Conservation (phyloP, 2,329 filamentous ascomycete species). For the Xylariaceae sp. region DNA sequence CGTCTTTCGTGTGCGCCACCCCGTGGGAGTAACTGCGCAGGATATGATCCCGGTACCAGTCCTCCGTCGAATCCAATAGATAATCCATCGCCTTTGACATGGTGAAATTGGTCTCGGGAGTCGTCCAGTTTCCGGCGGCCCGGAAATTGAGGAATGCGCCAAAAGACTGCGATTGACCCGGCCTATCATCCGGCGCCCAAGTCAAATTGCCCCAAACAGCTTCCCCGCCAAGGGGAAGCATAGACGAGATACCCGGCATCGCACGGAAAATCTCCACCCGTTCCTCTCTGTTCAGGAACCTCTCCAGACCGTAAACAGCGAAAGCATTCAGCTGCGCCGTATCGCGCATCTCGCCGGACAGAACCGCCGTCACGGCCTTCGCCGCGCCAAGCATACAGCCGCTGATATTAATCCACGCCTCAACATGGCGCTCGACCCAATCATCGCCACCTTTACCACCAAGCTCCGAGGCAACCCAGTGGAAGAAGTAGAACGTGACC, state of each 20-base stretch:
- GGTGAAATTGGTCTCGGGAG: constrained; percentile 70
- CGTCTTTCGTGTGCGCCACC: constrained; percentile 69
- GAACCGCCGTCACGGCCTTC: constrained; percentile 82
- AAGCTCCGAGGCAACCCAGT: constrained; percentile 72
- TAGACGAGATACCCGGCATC: constrained; percentile 94
- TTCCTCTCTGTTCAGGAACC: constrained; percentile 86
- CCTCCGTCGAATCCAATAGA: constrained; percentile 69
- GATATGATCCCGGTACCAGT: constrained; percentile 78
- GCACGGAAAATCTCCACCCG: constrained; percentile 89
- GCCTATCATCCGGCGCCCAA: constrained; percentile 81
- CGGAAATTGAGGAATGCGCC: constrained; percentile 85
- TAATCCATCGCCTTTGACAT: constrained; percentile 72
- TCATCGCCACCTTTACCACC: constrained; percentile 75
- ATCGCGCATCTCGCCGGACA: constrained; percentile 97
- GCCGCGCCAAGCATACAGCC: constrained; percentile 95
- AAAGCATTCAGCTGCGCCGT: constrained; percentile 95
- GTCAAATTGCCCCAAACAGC: constrained; percentile 89
- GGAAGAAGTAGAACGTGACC: constrained; percentile 80
- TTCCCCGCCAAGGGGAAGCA: constrained; percentile 91
- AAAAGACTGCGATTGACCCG: constrained; percentile 66
- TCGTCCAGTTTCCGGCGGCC: constrained; percentile 56
- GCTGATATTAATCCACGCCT: constrained; percentile 96
- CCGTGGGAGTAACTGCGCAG: constrained; percentile 78
- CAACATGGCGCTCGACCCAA: constrained; percentile 88
- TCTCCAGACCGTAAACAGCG: constrained; percentile 93